A percentile compares a stretch with the other conserved stretches of the same genome.
Evolutionary conservation across 2,329 filamentous ascomycete genomes (phyloP).

Genomic region (Calonectria fujianensis): DNA sequence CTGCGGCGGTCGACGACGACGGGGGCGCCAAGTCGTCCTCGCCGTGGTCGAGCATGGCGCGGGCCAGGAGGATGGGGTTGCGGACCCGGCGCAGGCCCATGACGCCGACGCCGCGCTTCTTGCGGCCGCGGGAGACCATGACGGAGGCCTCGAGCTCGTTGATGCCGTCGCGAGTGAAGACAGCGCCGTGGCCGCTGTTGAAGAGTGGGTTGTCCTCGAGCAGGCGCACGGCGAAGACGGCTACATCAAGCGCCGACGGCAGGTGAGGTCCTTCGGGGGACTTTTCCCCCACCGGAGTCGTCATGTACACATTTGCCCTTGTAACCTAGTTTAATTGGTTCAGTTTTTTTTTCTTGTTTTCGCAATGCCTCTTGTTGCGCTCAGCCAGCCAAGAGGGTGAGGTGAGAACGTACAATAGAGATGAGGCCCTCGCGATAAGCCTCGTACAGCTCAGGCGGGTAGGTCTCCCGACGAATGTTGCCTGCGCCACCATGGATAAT

Average conservation of each 20-base stretch:
- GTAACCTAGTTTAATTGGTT: slow-evolving; percentile 60
- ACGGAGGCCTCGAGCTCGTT: slow-evolving; percentile 92
- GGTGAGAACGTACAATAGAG: slow-evolving; percentile 69
- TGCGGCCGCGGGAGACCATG: slow-evolving; percentile 84
- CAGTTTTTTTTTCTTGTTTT: background rate
- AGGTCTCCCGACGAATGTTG: slow-evolving; percentile 76
- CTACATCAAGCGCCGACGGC: slow-evolving; percentile 82
- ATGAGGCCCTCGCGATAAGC: slow-evolving; percentile 77
- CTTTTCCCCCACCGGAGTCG: slow-evolving; percentile 53
- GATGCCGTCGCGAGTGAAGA: slow-evolving; percentile 88
- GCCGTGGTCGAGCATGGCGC: slow-evolving; percentile 80
- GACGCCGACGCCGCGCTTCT: slow-evolving; percentile 86
- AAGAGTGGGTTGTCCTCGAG: slow-evolving; percentile 89
- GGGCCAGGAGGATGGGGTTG: slow-evolving; percentile 86
- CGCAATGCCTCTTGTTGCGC: too few species aligned
- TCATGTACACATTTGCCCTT: slow-evolving; percentile 69
- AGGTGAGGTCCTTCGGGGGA: background rate
- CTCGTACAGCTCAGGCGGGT: slow-evolving; percentile 74
- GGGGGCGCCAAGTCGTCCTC: slow-evolving; percentile 73
- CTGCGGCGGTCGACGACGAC: slow-evolving; percentile 31
- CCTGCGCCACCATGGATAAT: slow-evolving; percentile 86
- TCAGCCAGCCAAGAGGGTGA: background rate
- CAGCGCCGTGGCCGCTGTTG: slow-evolving; percentile 89
- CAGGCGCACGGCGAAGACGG: slow-evolving; percentile 83
- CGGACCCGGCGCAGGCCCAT: slow-evolving; percentile 84